phyloP scores from a whole-genome alignment of 2,329 filamentous ascomycete species.

The Tympanopsis confertula region DNA sequence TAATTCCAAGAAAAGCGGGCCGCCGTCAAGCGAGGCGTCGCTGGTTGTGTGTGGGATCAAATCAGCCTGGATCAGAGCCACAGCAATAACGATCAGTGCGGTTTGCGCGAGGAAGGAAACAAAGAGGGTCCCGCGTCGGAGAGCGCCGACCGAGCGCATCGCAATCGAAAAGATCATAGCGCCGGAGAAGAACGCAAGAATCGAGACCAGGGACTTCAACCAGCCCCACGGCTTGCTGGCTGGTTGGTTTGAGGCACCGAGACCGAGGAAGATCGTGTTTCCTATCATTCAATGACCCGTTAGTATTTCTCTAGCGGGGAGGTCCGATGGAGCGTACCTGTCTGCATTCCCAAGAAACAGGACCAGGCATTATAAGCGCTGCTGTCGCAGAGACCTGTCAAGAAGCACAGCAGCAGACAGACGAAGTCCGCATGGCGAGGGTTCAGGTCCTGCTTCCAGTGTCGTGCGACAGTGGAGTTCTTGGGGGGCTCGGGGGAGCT shows the following conservation, averaged over 20 bases:
- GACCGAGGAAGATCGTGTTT: slow-evolving; percentile 52
- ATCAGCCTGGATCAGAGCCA: slow-evolving; percentile 33
- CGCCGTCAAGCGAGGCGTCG: slow-evolving; percentile 9
- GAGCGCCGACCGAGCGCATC: slow-evolving; percentile 18
- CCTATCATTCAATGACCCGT: slow-evolving; percentile 19
- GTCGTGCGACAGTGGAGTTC: too few relatives aligned
- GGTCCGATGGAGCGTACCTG: slow-evolving; percentile 17
- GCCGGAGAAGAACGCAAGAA: slow-evolving; percentile 38
- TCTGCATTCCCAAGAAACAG: slow-evolving; percentile 39
- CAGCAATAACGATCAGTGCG: slow-evolving; percentile 36
- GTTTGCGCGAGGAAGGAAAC: slow-evolving; percentile 39
- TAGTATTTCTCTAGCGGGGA: not conserved
- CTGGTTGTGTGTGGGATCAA: slow-evolving; percentile 30
- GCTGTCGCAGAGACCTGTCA: slow-evolving; percentile 32
- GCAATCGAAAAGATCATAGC: slow-evolving; percentile 31
- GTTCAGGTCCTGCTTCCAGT: not conserved
- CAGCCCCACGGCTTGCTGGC: slow-evolving; percentile 35
- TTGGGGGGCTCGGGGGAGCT: too few relatives aligned
- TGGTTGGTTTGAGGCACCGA: slow-evolving; percentile 41
- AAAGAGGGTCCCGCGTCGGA: slow-evolving; percentile 27
- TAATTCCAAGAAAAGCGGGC: slow-evolving; percentile 26
- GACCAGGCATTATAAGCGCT: slow-evolving; percentile 32
- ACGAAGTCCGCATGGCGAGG: not conserved
- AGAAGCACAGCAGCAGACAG: slow-evolving; percentile 16
- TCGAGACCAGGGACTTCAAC: slow-evolving; percentile 39